Percentiles rank a stretch among this genome's conserved stretches.
Conservation (phyloP, 2,329 filamentous ascomycete species). For the Colletotrichum gigasporum region DNA sequence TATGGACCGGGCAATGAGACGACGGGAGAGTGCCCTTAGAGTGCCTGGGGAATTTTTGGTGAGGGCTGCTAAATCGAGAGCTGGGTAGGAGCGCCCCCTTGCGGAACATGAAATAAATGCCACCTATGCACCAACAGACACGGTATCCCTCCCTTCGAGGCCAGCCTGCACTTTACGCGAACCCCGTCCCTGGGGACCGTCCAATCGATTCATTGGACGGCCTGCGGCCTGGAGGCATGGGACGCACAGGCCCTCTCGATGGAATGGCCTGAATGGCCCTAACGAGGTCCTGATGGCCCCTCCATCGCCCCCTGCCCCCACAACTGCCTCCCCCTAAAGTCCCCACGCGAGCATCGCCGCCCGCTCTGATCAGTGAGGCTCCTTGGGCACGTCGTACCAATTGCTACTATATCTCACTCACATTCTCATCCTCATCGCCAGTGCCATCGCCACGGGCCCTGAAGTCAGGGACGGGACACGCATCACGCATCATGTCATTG, state of each 20-base stretch:
- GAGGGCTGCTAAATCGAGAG: slow-evolving; percentile 28
- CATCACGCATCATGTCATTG: background rate
- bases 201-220: background rate
- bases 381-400: no score
- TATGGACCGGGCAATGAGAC: slow-evolving; percentile 22
- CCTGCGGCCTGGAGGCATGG: background rate
- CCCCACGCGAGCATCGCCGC: slow-evolving; percentile 15
- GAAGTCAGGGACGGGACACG: background rate
- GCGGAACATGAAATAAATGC: slow-evolving; percentile 31
- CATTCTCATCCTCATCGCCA: background rate
- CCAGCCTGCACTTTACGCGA: slow-evolving; percentile 29
- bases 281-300: background rate
- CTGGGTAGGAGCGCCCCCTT: slow-evolving; percentile 21
- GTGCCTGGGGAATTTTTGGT: slow-evolving; percentile 24
- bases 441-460: background rate
- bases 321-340: slow-evolving; percentile 21
- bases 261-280: slow-evolving; percentile 26
- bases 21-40: slow-evolving; percentile 18
- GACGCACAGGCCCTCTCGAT: slow-evolving; percentile 19
- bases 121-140: slow-evolving; percentile 33
- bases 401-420: slow-evolving; percentile 3
- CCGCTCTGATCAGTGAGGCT: slow-evolving; percentile 12
- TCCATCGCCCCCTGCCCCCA: slow-evolving; percentile 21
- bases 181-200: slow-evolving; percentile 1
- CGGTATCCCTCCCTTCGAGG: slow-evolving; percentile 27